These are phyloP conservation scores for Blakeslea trispora DNA, from an alignment of 371 early-diverging fungal species.

Conservation along the genomic window DNA sequence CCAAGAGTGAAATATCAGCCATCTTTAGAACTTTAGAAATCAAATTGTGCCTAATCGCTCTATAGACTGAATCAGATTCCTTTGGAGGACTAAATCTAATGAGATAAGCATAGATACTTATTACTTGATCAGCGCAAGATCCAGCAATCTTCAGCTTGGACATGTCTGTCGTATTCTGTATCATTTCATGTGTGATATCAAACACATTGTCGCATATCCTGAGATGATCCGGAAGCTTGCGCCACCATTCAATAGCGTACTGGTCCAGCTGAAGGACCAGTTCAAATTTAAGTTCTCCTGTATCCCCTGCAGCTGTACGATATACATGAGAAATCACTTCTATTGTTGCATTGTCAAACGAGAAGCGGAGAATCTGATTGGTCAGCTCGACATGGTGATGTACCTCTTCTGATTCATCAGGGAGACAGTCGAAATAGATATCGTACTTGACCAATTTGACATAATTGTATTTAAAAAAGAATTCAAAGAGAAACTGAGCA, in stretches of 20 bases:
- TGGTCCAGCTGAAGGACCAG: conserved; percentile 15
- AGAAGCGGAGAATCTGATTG: conserved; percentile 5
- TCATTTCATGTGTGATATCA: conserved; percentile 11
- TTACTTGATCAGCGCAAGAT: conserved; percentile 1
- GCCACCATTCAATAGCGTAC: conserved; percentile 19
- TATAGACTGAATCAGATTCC: background rate
- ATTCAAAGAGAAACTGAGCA: conserved; percentile 2
- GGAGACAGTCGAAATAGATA: conserved; percentile 12
- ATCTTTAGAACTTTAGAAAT: conserved; percentile 12
- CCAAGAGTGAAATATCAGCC: conserved; percentile 6
- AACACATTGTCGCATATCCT: conserved; percentile 14
- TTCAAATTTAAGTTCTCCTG: conserved; percentile 13
- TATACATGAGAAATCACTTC: conserved; percentile 5
- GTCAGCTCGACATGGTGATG: background rate
- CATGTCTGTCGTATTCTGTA: conserved; percentile 4
- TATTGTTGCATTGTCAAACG: background rate
- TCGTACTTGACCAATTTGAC: background rate
- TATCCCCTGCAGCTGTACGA: conserved; percentile 10
- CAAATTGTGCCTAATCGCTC: conserved; percentile 12
- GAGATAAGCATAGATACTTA: conserved; percentile 12
- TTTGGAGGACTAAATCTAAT: conserved; percentile 7
- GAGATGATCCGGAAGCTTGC: conserved; percentile 13
- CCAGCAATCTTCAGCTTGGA: conserved; percentile 9
- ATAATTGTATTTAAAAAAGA: background rate
- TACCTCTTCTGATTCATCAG: conserved; percentile 10